Percentiles rank a stretch among this genome's conserved stretches.
phyloP scores from a whole-genome alignment of 192 early-diverging fungal genomes.

The Backusella luteola region DNA sequence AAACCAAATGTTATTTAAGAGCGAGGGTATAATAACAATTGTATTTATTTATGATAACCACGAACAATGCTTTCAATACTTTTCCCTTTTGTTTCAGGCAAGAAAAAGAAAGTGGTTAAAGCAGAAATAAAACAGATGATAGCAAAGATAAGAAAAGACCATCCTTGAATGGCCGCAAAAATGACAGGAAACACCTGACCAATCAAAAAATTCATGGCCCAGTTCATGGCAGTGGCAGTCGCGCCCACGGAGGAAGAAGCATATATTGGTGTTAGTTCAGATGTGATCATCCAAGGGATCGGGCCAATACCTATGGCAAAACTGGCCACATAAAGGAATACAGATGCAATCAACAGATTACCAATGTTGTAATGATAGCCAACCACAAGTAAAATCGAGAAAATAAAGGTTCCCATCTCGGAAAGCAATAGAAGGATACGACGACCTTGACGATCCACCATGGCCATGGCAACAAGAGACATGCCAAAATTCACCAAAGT shows the following conservation, averaged over 20 bases:
- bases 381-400: slow-evolving; percentile 38
- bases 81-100: slow-evolving; percentile 57
- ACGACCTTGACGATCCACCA: neutral
- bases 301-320: slow-evolving; percentile 81
- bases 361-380: slow-evolving; percentile 55
- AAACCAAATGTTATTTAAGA: neutral
- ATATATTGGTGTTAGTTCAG: slow-evolving; percentile 75
- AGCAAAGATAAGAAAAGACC: slow-evolving; percentile 14
- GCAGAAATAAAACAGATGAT: slow-evolving; percentile 15
- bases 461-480: slow-evolving; percentile 5
- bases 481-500: slow-evolving; percentile 3
- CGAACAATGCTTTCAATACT: slow-evolving; percentile 53
- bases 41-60: neutral
- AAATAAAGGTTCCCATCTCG: neutral
- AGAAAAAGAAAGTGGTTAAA: slow-evolving; percentile 36
- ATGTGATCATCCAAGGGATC: slow-evolving; percentile 78
- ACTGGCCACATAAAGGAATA: slow-evolving; percentile 72
- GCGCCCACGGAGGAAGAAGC: slow-evolving; percentile 69
- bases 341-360: slow-evolving; percentile 57
- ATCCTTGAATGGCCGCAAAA: slow-evolving; percentile 12
- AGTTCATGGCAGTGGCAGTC: slow-evolving; percentile 73
- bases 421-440: neutral
- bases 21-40: neutral
- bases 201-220: slow-evolving; percentile 52
- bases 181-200: slow-evolving; percentile 42